Conservation (phyloP, 805 yeast genomes). For the Hanseniaspora lachancei region DNA sequence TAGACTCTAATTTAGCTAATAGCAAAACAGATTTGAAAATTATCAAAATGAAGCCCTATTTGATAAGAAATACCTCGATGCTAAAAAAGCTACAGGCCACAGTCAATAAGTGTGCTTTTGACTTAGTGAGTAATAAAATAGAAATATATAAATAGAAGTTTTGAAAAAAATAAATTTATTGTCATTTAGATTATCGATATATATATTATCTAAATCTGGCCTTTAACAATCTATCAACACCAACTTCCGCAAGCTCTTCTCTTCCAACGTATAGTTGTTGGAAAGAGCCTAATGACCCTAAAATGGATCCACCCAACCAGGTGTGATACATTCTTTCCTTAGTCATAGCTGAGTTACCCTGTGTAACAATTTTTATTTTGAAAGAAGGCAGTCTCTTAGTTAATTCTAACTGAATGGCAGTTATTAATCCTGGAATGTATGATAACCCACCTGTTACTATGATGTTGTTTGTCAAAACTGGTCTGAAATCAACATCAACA, state of each 20-base stretch:
- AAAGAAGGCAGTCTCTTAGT: constrained; percentile 64
- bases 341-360: constrained; percentile 41
- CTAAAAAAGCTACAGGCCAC: background rate
- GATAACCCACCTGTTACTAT: constrained; percentile 78
- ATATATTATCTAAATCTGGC: constrained; percentile 60
- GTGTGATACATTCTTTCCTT: constrained; percentile 67
- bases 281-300: constrained; percentile 81
- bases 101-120: background rate
- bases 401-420: constrained; percentile 60
- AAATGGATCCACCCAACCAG: constrained; percentile 87
- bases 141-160: background rate
- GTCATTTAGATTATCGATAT: background rate
- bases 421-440: constrained; percentile 67
- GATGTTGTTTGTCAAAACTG: constrained; percentile 78
- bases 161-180: no score
- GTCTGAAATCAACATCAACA: constrained; percentile 67
- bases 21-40: constrained; percentile 22
- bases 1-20: constrained; percentile 25
- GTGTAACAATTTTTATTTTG: constrained; percentile 69
- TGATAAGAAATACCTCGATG: constrained; percentile 1
- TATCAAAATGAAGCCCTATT: background rate
- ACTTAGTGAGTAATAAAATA: background rate
- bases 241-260: constrained; percentile 77
- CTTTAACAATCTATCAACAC: constrained; percentile 62
- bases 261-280: constrained; percentile 91